Evolutionary conservation across 768 basidiomycete genomes (phyloP).

Genomic region (Ramaria rubella): DNA sequence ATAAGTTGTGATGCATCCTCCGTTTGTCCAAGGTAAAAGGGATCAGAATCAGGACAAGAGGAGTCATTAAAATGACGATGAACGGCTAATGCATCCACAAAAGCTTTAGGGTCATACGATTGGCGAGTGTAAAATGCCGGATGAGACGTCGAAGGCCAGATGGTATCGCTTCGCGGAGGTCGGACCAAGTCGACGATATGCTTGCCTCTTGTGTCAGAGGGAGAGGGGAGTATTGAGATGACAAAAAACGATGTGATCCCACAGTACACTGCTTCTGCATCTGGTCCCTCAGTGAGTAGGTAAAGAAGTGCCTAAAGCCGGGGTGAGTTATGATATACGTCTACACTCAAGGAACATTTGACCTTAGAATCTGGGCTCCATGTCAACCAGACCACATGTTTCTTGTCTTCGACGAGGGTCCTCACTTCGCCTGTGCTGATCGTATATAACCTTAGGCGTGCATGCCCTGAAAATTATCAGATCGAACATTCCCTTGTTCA

Average conservation of each 20-base stretch:
- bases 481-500: not conserved
- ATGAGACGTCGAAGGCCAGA: not conserved
- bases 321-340: not conserved
- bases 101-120: not conserved
- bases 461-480: not conserved
- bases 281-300: not conserved
- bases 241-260: not conserved
- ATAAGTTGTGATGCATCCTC: not conserved
- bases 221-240: conserved; percentile 1
- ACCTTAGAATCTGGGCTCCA: conserved; percentile 9
- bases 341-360: not conserved
- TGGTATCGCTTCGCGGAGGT: not conserved
- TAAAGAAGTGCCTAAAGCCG: not conserved
- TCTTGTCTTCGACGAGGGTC: not conserved
- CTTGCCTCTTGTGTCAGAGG: not conserved
- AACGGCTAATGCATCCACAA: not conserved
- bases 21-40: not conserved
- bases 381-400: not conserved
- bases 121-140: not conserved
- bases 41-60: not conserved
- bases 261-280: not conserved
- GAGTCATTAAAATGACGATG: not conserved
- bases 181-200: not conserved
- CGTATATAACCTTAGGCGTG: not conserved
- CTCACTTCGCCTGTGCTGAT: conserved; percentile 2